A percentile compares a stretch with the other conserved stretches of the same genome.
Conservation (phyloP, 1,139 yeast genomes). For the Entelexis sorbosivorans region DNA sequence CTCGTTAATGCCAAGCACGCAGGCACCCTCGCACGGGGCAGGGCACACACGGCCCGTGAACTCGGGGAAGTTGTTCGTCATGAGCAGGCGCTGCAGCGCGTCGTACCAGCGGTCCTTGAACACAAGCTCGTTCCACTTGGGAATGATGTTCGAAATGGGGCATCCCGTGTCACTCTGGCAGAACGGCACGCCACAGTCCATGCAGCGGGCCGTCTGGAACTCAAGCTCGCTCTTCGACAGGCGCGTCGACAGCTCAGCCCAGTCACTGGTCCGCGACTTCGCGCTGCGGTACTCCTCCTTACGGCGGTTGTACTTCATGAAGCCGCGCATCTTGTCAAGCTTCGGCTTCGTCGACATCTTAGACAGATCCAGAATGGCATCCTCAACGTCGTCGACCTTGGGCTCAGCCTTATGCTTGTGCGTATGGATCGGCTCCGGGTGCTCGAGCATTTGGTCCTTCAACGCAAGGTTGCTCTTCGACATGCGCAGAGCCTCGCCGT, state of each 20-base stretch:
- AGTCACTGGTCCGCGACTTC: conserved; percentile 67
- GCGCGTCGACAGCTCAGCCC: conserved; percentile 83
- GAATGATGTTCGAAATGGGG: conserved; percentile 93
- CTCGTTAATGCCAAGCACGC: conserved; percentile 86
- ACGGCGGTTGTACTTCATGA: conserved; percentile 86
- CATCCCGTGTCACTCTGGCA: conserved; percentile 98
- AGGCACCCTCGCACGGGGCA: conserved; percentile 98
- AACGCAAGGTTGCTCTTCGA: conserved; percentile 23
- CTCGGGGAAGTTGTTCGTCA: conserved; percentile 98
- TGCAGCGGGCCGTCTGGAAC: conserved; percentile 95
- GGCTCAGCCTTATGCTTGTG: conserved; percentile 56
- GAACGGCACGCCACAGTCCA: conserved; percentile 99
- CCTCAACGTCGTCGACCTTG: conserved; percentile 79
- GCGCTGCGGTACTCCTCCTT: conserved; percentile 78
- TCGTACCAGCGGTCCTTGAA: conserved; percentile 93
- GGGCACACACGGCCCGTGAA: conserved; percentile 98
- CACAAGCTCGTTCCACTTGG: conserved; percentile 94
- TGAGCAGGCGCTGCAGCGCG: conserved; percentile 80
- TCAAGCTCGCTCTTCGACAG: conserved; percentile 76
- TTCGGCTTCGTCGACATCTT: conserved; percentile 45
- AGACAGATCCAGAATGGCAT: conserved; percentile 63
- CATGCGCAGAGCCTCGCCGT: conserved; percentile 51
- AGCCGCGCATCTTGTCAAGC: conserved; percentile 77
- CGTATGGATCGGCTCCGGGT: background rate
- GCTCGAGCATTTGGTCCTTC: conserved; percentile 13